phyloP scores from a whole-genome alignment of 225 moss, liverwort and hornwort species.

The Pseudoscleropodium purum region DNA sequence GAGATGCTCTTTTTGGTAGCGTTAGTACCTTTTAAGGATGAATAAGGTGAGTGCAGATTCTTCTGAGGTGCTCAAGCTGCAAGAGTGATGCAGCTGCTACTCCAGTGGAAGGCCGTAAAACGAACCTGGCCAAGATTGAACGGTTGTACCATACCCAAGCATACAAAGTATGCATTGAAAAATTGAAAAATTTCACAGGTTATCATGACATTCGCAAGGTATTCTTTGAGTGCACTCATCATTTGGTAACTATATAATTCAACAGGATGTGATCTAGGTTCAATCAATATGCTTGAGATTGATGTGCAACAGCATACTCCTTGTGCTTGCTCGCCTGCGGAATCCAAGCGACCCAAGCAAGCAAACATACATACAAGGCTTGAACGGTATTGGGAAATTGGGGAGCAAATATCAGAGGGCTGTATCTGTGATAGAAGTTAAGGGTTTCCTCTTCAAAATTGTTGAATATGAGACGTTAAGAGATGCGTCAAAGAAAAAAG shows the following conservation, averaged over 20 bases:
- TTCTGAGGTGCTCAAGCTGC: background rate
- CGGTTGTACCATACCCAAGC: constrained; percentile 14
- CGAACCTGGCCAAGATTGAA: background rate
- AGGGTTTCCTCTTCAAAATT: background rate
- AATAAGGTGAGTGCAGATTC: constrained; percentile 1
- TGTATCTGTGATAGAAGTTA: background rate
- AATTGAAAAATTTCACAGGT: background rate
- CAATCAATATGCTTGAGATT: background rate
- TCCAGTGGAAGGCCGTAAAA: background rate
- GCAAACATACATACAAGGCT: background rate
- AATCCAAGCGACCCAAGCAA: background rate
- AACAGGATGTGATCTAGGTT: background rate
- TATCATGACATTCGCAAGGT: background rate
- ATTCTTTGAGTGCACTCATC: background rate
- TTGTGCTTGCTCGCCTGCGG: background rate
- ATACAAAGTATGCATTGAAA: constrained; percentile 6
- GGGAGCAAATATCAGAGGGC: background rate
- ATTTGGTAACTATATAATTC: background rate
- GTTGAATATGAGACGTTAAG: background rate
- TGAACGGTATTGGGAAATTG: background rate
- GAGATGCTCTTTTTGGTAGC: background rate
- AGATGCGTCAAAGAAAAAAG: background rate
- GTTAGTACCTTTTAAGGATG: background rate
- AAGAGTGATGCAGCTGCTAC: background rate
- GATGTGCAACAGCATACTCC: background rate